Evolutionary conservation across 148 eudicot genomes (phyloP), one percentile per base, ranked within the genome.

Genomic region (Cornus florida): DNA sequence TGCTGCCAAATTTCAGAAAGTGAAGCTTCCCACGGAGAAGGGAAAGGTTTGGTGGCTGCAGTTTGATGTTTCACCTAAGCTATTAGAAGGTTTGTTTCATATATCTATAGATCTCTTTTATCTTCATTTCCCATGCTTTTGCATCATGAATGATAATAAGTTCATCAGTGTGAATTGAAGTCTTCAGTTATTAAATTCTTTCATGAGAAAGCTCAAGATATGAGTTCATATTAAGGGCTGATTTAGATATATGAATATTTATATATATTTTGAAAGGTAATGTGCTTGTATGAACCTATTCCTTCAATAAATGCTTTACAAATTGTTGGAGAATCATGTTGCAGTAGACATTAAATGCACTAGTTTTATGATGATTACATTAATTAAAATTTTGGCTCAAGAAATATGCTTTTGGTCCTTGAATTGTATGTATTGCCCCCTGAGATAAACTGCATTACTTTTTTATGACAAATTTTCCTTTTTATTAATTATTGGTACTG

Each of bases 21-120:
- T 88, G 73, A 86, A 80, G 74, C 76, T 93, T 80, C 91, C 97
- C 41, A 75, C 74, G 7, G 70, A 70, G 64, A 87, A 86, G 31
- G 94, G 89, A 39, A 91, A 83, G 74, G 86, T 83, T 69, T 93
- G 97, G 97, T 89, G 94, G 97, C 86, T 89, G 91, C 86, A 89
- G 71, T 93, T 93, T 85, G 93, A 93, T 67, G 92, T 93, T 24
- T 80, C 91, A 72, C 94, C 93, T 3, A 88, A 81, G 79, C 91
- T 82, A 19, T 74, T 93, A 43, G 87, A 91, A 88, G 97, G 97
- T 91, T 70, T 66, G 87, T 85, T 57, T 17, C 79, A 20, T 72
- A 13, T 71, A 11, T 20, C 35, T 56, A 19, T 41, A 32, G 13
- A 11, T 31, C 39, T 59, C 12, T 65, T n/a, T n/a, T n/a, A 14